Evolutionary conservation across 352 stramenopile genomes (phyloP).

Genomic region (Globisporangium middletonii): DNA sequence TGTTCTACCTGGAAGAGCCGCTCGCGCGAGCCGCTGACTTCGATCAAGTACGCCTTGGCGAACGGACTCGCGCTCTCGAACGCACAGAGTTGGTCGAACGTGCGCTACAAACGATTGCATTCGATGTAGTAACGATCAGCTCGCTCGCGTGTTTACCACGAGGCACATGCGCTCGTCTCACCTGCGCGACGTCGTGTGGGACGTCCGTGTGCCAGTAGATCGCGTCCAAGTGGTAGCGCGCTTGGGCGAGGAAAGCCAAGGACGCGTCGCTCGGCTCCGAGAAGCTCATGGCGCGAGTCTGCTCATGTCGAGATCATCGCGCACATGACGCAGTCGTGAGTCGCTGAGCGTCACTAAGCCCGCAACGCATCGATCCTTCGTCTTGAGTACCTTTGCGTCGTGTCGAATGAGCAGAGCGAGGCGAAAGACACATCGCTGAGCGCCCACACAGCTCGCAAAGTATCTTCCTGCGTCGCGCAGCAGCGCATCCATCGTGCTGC

Average conservation of each 20-base stretch:
- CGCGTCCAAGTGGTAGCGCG: slow-evolving; percentile 30
- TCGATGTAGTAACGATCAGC: no score
- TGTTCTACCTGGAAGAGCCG: slow-evolving; percentile 42
- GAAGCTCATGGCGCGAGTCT: slow-evolving; percentile 13
- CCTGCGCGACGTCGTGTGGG: slow-evolving; percentile 30
- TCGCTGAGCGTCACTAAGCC: background rate
- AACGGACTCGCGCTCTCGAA: slow-evolving; percentile 42
- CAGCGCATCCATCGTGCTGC: slow-evolving; percentile 26
- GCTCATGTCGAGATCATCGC: no score
- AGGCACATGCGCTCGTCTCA: background rate
- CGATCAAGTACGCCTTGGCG: slow-evolving; percentile 41
- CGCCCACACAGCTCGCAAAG: slow-evolving; percentile 15
- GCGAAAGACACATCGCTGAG: background rate
- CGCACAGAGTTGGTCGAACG: slow-evolving; percentile 39
- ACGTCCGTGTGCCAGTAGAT: slow-evolving; percentile 45
- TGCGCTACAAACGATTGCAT: background rate
- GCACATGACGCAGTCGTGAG: slow-evolving; percentile 2
- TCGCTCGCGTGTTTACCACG: background rate
- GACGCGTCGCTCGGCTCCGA: slow-evolving; percentile 6
- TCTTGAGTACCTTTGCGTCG: slow-evolving; percentile 4
- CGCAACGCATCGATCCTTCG: background rate
- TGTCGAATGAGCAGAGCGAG: slow-evolving; percentile 11
- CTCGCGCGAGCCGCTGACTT: slow-evolving; percentile 39
- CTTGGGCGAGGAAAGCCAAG: slow-evolving; percentile 22
- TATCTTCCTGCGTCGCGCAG: slow-evolving; percentile 23